phyloP scores from a whole-genome alignment of 257 asterid genomes.

The Oldenlandia corymbosa region DNA sequence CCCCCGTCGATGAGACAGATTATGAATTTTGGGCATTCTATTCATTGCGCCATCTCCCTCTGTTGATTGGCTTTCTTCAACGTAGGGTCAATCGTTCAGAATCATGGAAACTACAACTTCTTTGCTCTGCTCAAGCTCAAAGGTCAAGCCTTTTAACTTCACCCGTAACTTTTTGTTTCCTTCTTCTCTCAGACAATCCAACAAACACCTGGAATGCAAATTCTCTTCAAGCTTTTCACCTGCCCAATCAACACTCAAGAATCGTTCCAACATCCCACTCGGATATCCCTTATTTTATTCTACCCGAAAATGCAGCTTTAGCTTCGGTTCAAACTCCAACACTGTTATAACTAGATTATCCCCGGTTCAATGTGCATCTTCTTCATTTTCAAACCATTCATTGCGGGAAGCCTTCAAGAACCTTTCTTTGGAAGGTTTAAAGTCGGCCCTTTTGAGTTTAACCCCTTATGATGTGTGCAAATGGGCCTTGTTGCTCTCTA shows the following conservation, averaged over 20 bases:
- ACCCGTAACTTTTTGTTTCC: background rate
- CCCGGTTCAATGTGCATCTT: constrained; percentile 32
- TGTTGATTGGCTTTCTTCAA: too few species aligned
- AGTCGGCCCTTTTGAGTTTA: constrained; percentile 38
- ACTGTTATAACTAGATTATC: constrained; percentile 8
- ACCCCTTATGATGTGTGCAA: constrained; percentile 60
- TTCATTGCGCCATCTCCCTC: too few species aligned
- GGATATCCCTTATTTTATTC: constrained; percentile 6
- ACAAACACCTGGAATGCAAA: constrained; percentile 47
- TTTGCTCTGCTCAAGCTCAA: constrained; percentile 45
- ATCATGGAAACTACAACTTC: constrained; percentile 50
- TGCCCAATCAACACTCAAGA: constrained; percentile 1
- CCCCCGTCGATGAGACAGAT: too few species aligned
- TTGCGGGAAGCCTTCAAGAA: constrained; percentile 18
- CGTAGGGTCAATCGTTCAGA: background rate
- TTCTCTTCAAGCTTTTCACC: constrained; percentile 16
- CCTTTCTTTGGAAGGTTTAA: constrained; percentile 45
- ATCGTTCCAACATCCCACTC: constrained; percentile 16
- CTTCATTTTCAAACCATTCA: constrained; percentile 20
- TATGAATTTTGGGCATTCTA: too few species aligned
- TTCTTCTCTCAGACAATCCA: constrained; percentile 51
- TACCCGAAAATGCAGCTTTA: background rate
- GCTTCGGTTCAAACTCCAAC: constrained; percentile 9
- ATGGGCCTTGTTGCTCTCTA: constrained; percentile 49
- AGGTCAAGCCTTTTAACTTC: constrained; percentile 40